A percentile compares a stretch with the other conserved stretches of the same genome.
phyloP scores from a whole-genome alignment of 257 asterid genomes.

The Handroanthus guayacan region DNA sequence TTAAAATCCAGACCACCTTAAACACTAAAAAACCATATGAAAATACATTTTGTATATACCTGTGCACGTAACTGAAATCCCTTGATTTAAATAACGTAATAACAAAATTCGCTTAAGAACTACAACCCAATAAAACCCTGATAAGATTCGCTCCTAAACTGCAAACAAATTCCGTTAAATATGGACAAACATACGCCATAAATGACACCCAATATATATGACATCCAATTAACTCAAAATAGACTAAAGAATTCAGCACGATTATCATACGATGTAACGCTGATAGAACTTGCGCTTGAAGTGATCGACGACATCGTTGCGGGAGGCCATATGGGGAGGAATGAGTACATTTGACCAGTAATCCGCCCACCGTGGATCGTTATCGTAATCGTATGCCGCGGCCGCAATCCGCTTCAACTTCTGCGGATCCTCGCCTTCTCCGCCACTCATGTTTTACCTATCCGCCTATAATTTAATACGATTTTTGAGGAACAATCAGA shows the following conservation, averaged over 20 bases:
- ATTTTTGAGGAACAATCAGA: background rate
- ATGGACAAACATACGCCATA: background rate
- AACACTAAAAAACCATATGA: background rate
- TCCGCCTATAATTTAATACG: background rate
- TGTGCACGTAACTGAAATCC: constrained; percentile 14
- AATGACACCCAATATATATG: background rate
- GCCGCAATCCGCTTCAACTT: constrained; percentile 85
- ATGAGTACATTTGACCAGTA: constrained; percentile 96
- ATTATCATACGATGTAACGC: constrained; percentile 72
- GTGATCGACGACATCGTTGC: constrained; percentile 76
- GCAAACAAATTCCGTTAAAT: background rate
- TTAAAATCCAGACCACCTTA: background rate
- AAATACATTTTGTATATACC: background rate
- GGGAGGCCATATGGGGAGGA: constrained; percentile 88
- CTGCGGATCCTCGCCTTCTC: constrained; percentile 76
- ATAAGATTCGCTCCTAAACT: background rate
- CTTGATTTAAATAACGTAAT: background rate
- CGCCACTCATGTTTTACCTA: constrained; percentile 56
- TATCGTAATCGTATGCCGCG: constrained; percentile 85
- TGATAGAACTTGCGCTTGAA: constrained; percentile 96
- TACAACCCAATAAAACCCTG: background rate
- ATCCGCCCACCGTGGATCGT: constrained; percentile 84
- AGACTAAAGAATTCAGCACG: background rate
- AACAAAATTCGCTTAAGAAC: background rate
- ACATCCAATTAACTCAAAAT: constrained; percentile 1